Evolutionary conservation across 192 early-diverging fungal genomes (phyloP).

Genomic region (Pilobolus umbonatus): DNA sequence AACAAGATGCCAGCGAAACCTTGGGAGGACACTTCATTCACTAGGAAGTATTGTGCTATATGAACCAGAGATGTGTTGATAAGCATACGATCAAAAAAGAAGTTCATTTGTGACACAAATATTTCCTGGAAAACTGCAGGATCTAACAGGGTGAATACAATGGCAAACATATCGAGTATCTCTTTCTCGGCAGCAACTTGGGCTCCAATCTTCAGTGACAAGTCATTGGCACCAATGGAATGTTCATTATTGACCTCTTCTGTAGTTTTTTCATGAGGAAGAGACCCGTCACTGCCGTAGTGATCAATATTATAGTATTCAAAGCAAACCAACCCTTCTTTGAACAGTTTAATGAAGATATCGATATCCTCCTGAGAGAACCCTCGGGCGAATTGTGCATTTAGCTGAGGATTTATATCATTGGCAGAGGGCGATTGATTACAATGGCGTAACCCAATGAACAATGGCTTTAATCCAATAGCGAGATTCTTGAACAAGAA

Average conservation of each 20-base stretch:
- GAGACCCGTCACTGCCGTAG: constrained; percentile 39
- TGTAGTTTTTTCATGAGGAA: constrained; percentile 14
- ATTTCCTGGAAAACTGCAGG: constrained; percentile 93
- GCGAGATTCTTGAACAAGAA: constrained; percentile 88
- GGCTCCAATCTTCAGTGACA: constrained; percentile 48
- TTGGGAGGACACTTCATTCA: constrained; percentile 68
- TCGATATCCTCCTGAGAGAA: constrained; percentile 69
- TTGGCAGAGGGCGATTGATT: constrained; percentile 52
- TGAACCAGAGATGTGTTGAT: constrained; percentile 71
- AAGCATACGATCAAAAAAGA: constrained; percentile 79
- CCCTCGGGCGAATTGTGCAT: constrained; percentile 52
- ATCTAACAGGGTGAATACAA: constrained; percentile 77
- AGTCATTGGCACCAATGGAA: constrained; percentile 25
- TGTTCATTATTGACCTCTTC: constrained; percentile 17
- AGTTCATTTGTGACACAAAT: constrained; percentile 84
- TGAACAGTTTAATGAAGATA: constrained; percentile 67
- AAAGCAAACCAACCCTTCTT: constrained; percentile 78
- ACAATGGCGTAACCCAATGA: constrained; percentile 66
- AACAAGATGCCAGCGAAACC: constrained; percentile 76
- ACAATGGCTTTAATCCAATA: constrained; percentile 79
- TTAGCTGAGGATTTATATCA: constrained; percentile 31
- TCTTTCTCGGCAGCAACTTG: constrained; percentile 88
- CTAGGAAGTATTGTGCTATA: constrained; percentile 85
- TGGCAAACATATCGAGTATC: constrained; percentile 83
- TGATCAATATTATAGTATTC: constrained; percentile 75